Base-by-base conservation (phyloP, 2,329 filamentous ascomycete genomes). In the Calonectria pauciramosa region DNA sequence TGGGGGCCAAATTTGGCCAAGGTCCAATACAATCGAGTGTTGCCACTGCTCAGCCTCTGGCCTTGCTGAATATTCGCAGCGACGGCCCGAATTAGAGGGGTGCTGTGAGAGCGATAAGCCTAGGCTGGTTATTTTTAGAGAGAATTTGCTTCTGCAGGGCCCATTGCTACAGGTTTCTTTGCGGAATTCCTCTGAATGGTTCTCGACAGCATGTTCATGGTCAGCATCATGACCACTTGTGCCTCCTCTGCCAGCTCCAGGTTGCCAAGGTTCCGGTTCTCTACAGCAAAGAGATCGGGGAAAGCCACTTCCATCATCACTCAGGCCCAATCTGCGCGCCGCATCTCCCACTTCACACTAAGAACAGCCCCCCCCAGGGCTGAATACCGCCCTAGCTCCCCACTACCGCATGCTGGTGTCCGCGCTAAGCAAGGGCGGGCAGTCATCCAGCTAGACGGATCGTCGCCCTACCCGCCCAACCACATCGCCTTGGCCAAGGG, bases 391-490 rank as follows among this genome's bases (percentile, higher is more conserved):
- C 54, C 20, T 38, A 60, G 23, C 54, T 36, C 54, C 67, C 52
- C 38, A 60, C 36, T 41, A 67, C 44, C 30, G 54, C 54, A 60
- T 54, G 34, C 26, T n/a, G 38, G 56, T 49, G 14, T 18, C 34
- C 5, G 41, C 56, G 68, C 68, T 59, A 70, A 70, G 68, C 7
- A 70, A 16, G 30, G 56, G 23, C 14, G 23, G 38, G 44, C 44
- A 26, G 68, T 64, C 68, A 70, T 54, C 65, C 56, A 38, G 26
- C 16, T 36, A 28, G 54, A 52, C 26, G 7, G 68, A 70, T 70
- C 44, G 68, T 70, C 68, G 44, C 68, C 59, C 26, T 47, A 52
- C 54, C 44, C 54, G 54, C 68, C 68, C 68, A 64, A 64, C 68
- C 68, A 70, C 11, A 44, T 52, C 36, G 36, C 36, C 32, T 60